phyloP scores from a whole-genome alignment of 371 early-diverging fungal genomes.

The Capillidium heterosporum region DNA sequence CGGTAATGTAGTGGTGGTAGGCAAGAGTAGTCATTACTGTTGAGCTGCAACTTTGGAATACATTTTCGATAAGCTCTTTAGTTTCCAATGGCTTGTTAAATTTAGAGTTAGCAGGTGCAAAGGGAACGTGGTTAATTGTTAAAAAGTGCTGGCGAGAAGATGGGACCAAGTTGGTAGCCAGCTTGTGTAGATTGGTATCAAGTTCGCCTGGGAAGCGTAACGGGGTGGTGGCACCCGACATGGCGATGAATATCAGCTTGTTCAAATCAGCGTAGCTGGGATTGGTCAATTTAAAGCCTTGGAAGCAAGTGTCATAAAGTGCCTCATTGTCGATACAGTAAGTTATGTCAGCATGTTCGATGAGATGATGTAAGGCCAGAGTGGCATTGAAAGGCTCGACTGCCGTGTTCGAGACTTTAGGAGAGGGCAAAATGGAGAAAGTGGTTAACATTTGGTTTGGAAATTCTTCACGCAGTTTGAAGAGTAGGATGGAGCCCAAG shows the following conservation, averaged over 20 bases:
- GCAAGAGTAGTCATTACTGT: conserved; percentile 93
- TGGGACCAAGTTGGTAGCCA: conserved; percentile 96
- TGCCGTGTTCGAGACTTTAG: conserved; percentile 93
- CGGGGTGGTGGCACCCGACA: conserved; percentile 98
- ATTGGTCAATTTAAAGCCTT: conserved; percentile 93
- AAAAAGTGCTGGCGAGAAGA: conserved; percentile 96
- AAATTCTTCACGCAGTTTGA: conserved; percentile 92
- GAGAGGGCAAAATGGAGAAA: conserved; percentile 98
- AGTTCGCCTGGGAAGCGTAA: conserved; percentile 95
- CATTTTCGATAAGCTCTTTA: conserved; percentile 74
- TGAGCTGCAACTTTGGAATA: conserved; percentile 88
- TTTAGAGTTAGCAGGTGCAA: conserved; percentile 78
- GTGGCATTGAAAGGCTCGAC: conserved; percentile 98
- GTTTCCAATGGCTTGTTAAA: conserved; percentile 81
- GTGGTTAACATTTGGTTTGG: conserved; percentile 98
- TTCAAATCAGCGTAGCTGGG: conserved; percentile 98
- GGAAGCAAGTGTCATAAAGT: conserved; percentile 97
- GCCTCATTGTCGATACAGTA: conserved; percentile 99
- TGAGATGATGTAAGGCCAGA: conserved; percentile 95
- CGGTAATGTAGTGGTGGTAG: conserved; percentile 92
- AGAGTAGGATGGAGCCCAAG: conserved; percentile 95
- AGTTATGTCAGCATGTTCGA: conserved; percentile 97
- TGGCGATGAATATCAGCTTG: conserved; percentile 97
- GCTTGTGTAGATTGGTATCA: conserved; percentile 92
- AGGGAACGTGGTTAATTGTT: conserved; percentile 84